Base-by-base conservation (phyloP, 495 filamentous ascomycete genomes). In the Xylaria scruposa region DNA sequence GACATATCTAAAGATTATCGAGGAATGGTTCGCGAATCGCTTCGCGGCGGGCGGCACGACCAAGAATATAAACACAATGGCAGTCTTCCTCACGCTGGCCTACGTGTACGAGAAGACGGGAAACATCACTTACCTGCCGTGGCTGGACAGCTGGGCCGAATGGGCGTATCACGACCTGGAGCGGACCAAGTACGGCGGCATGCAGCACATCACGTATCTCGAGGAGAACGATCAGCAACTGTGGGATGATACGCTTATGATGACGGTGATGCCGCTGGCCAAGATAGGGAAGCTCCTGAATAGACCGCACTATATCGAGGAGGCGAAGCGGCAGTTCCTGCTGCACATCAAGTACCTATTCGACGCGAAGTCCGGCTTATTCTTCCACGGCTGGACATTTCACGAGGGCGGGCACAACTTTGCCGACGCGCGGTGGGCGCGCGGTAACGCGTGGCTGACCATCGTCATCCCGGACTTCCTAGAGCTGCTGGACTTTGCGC, bases 41-140 rank as follows among this genome's bases (percentile, higher is more conserved):
- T 90, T 93, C 68, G 86, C 85, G 0, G 87, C 88, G 46, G 91
- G 91, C 24, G 88, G 89, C 36, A 93, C 91, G 0, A 92, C 90
- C 3, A 94, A 94, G 76, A 94, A 94, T 72, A 93, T 93, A 84
- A 94, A 94, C 81, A 93, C 91, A 1, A 93, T 93, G 91, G 86
- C 88, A 10, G 86, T 87, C 4, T 91, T 94, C 75, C 81, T 94
- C 21, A 92, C 91, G 0, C 85, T 94, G 0, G 91, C 91, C 0
- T 89, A 88, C 68, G 83, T 93, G 17, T 93, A 93, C 73, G 90
- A 93, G 77, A 88, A 88, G 72, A 91, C 88, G 0, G 77, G 85
- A 12, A 90, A 92, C 67, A 71, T 76, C 64, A 85, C 85, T 0
- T 93, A 91, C 67, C 79, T 91, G 4, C 88, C 89, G 0, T 92